A percentile compares a stretch with the other conserved stretches of the same genome.
These are phyloP conservation scores for Scheffersomyces quercinus DNA, from an alignment of 1,139 yeast genomes.

Conservation along the genomic window DNA sequence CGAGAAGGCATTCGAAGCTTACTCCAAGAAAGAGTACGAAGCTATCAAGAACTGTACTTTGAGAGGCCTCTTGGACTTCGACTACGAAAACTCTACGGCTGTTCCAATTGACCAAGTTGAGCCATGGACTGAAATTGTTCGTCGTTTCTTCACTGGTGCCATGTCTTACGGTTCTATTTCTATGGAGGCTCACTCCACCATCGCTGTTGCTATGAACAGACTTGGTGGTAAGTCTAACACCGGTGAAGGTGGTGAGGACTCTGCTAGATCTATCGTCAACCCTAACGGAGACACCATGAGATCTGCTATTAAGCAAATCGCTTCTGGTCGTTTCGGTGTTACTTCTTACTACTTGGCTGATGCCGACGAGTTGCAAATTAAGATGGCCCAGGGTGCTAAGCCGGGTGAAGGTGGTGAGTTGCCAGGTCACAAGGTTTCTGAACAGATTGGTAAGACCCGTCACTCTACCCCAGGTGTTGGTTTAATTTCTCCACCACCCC, in stretches of 20 bases:
- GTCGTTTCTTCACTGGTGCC: slow-evolving; percentile 97
- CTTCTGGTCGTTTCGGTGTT: slow-evolving; percentile 98
- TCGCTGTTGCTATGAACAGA: slow-evolving; percentile 98
- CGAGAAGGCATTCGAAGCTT: slow-evolving; percentile 87
- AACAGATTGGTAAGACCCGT: slow-evolving; percentile 88
- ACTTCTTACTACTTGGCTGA: slow-evolving; percentile 92
- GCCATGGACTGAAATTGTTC: slow-evolving; percentile 99
- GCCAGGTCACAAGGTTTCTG: slow-evolving; percentile 92
- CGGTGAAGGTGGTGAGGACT: slow-evolving; percentile 99
- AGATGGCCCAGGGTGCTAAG: slow-evolving; percentile 99
- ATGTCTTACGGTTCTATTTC: slow-evolving; percentile 99
- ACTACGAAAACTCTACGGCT: slow-evolving; percentile 64
- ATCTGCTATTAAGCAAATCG: slow-evolving; percentile 96
- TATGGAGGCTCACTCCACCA: slow-evolving; percentile 96
- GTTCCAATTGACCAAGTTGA: slow-evolving; percentile 97
- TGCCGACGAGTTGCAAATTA: slow-evolving; percentile 96
- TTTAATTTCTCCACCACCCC: slow-evolving; percentile 96
- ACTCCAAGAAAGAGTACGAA: slow-evolving; percentile 86
- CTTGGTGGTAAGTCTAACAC: slow-evolving; percentile 97
- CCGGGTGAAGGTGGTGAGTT: slow-evolving; percentile 99
- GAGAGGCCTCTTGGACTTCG: slow-evolving; percentile 91
- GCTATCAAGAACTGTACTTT: slow-evolving; percentile 91
- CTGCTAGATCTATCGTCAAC: slow-evolving; percentile 79
- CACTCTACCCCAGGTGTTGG: slow-evolving; percentile 98
- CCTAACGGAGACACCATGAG: slow-evolving; percentile 97